These are phyloP conservation scores for Xylariaceae sp. DNA, from an alignment of 2,329 filamentous ascomycete species.

Conservation along the genomic window DNA sequence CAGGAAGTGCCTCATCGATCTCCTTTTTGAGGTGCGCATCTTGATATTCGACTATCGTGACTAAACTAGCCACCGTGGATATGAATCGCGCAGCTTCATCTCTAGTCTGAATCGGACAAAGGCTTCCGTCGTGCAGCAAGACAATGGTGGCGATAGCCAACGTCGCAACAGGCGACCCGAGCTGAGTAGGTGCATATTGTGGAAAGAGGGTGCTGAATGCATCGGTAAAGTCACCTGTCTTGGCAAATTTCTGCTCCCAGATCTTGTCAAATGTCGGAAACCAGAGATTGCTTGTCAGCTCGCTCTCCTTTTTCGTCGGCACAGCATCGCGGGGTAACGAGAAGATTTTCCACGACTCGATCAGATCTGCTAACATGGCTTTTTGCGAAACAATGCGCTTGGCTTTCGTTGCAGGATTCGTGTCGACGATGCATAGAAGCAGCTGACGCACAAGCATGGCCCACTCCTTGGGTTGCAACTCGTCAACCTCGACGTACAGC, in stretches of 20 bases:
- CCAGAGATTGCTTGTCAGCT: constrained; percentile 28
- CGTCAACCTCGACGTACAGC: constrained; percentile 33
- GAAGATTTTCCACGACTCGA: constrained; percentile 39
- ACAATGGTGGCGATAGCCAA: constrained; percentile 38
- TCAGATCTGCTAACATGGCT: constrained; percentile 35
- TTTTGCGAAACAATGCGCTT: constrained; percentile 28
- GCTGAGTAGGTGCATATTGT: constrained; percentile 25
- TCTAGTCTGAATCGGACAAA: constrained; percentile 20
- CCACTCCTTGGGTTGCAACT: constrained; percentile 34
- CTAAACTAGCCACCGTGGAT: constrained; percentile 24
- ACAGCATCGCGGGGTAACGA: constrained; percentile 28
- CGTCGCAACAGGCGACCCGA: constrained; percentile 28
- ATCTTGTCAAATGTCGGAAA: constrained; percentile 28
- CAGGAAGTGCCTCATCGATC: constrained; percentile 1
- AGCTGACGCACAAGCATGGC: constrained; percentile 32
- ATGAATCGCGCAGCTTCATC: constrained; percentile 26
- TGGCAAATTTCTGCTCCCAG: constrained; percentile 18
- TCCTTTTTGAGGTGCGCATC: constrained; percentile 17
- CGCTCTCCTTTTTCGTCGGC: constrained; percentile 10
- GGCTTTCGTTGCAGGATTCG: constrained; percentile 24
- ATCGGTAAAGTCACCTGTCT: constrained; percentile 23
- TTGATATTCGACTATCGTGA: constrained; percentile 22
- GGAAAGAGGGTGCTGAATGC: constrained; percentile 36
- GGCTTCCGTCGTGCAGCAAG: constrained; percentile 33
- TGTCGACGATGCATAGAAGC: constrained; percentile 29